Evolutionary conservation across 495 filamentous ascomycete genomes (phyloP), one percentile per base, ranked within the genome.

Genomic region (Rhizodiscina lignyota): DNA sequence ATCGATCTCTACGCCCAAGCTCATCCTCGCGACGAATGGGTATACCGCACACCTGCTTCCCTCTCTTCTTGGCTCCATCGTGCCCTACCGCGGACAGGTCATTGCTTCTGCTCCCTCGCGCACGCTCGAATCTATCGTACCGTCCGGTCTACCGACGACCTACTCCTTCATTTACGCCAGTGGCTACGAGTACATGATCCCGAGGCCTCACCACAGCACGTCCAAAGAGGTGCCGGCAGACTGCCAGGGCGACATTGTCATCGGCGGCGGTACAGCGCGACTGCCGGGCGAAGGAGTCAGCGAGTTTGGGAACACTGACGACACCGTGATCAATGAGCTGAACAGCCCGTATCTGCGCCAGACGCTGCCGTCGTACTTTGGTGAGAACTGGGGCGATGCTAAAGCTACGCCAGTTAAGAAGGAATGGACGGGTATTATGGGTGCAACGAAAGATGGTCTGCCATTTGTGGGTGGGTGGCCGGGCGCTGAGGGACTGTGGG

Each of bases 11-110:
- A 61, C 77, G 0, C 40, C 40, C 18, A 66, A 62, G 30, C 60
- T 83, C 2, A 59, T 83, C 5, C 49, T 81, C 32, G 79, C 78
- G 18, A 83, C 76, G 21, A 85, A 85, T 38, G 79, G 72, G 17
- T 83, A 82, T 44, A 72, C 75, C 2, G 67, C 72, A 1, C 58
- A 55, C 12, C 52, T 83, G 10, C 59, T 67, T 27, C 62, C 66
- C 3, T 45, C 56, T 15, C 67, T 82, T 34, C 63, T 65, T 36
- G 64, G 67, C n/a, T 44, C 64, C 13, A 70, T 83, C 32, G 66
- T 82, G 3, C 79, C 78, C 1, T 51, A 80, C 13, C 63, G 76
- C 18, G 74, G 74, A n/a, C 74, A 77, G 40, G 67, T 83, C 31
- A 68, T 68, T 0, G 70, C 73, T 4, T 77, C 76, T 30, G 50